phyloP scores from a whole-genome alignment of 345 rosid genomes.

The Abelmoschus esculentus region DNA sequence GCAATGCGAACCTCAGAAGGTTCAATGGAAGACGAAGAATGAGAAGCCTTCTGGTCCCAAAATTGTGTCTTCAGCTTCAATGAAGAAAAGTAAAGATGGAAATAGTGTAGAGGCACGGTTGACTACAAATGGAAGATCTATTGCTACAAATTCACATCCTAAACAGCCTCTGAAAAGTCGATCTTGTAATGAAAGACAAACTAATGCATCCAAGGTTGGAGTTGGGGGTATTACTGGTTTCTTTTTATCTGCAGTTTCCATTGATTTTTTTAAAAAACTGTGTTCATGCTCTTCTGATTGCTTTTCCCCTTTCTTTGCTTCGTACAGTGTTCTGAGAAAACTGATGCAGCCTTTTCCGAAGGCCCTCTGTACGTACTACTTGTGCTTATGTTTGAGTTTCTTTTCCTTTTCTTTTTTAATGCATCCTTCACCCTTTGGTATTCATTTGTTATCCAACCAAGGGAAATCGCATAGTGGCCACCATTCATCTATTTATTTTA shows the following conservation, averaged over 20 bases:
- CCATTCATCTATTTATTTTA: background rate
- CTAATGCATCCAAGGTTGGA: constrained; percentile 38
- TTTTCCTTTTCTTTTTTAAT: background rate
- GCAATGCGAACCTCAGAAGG: constrained; percentile 32
- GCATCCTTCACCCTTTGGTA: background rate
- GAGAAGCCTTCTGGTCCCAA: constrained; percentile 38
- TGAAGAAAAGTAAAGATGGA: constrained; percentile 41
- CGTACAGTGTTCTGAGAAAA: constrained; percentile 49
- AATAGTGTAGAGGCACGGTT: constrained; percentile 26
- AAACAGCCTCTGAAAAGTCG: constrained; percentile 49
- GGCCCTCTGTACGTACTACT: constrained; percentile 41
- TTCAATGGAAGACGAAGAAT: constrained; percentile 35
- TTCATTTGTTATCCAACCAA: background rate
- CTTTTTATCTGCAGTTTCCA: background rate
- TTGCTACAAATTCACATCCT: constrained; percentile 26
- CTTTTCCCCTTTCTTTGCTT: constrained; percentile 16
- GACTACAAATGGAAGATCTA: constrained; percentile 47
- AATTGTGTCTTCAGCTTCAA: constrained; percentile 32
- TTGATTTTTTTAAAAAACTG: background rate
- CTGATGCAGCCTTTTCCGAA: constrained; percentile 38
- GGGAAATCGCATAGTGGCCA: background rate
- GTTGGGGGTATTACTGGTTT: constrained; percentile 5
- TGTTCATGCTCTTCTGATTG: constrained; percentile 11
- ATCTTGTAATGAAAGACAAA: constrained; percentile 36
- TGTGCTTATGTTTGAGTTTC: background rate